Conservation (phyloP, 805 yeast genomes). For the Candida endomychidarum region DNA sequence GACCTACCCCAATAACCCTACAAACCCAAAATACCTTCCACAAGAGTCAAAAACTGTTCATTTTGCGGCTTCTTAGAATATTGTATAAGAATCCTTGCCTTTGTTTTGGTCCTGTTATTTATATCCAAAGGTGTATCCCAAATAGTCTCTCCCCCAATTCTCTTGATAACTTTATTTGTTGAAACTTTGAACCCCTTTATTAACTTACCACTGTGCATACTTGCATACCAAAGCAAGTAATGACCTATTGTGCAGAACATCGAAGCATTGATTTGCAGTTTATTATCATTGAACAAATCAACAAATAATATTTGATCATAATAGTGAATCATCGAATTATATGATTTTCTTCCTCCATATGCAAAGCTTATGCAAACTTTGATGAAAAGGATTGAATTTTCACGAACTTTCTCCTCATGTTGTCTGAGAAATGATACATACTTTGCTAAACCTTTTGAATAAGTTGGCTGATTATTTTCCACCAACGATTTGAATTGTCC, state of each 20-base stretch:
- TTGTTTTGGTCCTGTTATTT: not conserved
- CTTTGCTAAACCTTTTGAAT: no score
- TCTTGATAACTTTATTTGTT: not conserved
- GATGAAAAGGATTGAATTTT: not conserved
- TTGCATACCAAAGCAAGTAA: conserved; percentile 1
- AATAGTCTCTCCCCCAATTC: conserved; percentile 2
- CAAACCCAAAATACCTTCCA: not conserved
- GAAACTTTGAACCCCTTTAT: conserved; percentile 1
- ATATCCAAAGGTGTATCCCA: conserved; percentile 1
- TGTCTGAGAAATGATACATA: no score
- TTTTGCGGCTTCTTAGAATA: not conserved
- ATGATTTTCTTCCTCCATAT: conserved; percentile 5
- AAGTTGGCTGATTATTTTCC: no score
- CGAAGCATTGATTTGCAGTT: not conserved
- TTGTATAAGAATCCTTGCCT: not conserved
- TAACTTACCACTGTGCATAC: not conserved
- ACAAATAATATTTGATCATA: not conserved
- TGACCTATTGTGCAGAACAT: conserved; percentile 4
- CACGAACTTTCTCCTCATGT: no score
- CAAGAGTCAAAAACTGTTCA: not conserved
- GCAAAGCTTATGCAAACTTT: conserved; percentile 1
- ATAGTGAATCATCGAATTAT: no score
- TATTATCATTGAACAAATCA: not conserved
- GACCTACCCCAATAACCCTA: not conserved
- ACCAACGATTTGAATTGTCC: no score